phyloP scores from a whole-genome alignment of 345 rosid species.

The Lepidium aucheri region DNA sequence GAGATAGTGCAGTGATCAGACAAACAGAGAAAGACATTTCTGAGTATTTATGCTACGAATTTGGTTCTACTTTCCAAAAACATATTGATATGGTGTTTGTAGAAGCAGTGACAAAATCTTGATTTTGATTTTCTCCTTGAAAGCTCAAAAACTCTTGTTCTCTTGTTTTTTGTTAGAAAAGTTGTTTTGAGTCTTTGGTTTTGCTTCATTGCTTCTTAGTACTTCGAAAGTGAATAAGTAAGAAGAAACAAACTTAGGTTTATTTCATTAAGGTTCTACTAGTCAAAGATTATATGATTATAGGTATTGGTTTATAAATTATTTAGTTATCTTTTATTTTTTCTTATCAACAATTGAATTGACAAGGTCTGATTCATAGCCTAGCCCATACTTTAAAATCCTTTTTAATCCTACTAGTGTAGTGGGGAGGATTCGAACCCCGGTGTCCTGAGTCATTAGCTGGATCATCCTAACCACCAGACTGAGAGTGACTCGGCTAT shows the following conservation, averaged over 20 bases:
- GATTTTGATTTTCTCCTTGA: constrained; percentile 2
- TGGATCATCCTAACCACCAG: too few relatives aligned
- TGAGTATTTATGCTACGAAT: constrained; percentile 9
- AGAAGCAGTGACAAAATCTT: constrained; percentile 8
- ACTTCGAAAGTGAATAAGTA: neutral
- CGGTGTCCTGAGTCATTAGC: too few relatives aligned
- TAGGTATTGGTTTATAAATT: neutral
- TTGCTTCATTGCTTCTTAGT: neutral
- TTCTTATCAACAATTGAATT: too few relatives aligned
- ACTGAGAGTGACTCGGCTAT: too few relatives aligned
- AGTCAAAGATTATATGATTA: neutral
- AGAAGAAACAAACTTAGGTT: neutral
- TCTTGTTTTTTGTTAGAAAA: neutral
- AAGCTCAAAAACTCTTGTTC: neutral
- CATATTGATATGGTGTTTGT: constrained; percentile 14
- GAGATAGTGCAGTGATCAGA: constrained; percentile 7
- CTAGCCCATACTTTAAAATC: too few relatives aligned
- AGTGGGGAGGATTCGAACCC: too few relatives aligned
- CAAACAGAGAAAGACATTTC: neutral
- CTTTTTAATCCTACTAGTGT: too few relatives aligned
- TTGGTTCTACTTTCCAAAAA: constrained; percentile 10
- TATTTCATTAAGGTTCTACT: neutral
- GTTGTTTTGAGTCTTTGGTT: neutral
- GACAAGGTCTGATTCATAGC: too few relatives aligned
- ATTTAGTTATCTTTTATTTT: too few relatives aligned